Conservation (phyloP, 2,329 filamentous ascomycete species). For the Cladosporium sp. region DNA sequence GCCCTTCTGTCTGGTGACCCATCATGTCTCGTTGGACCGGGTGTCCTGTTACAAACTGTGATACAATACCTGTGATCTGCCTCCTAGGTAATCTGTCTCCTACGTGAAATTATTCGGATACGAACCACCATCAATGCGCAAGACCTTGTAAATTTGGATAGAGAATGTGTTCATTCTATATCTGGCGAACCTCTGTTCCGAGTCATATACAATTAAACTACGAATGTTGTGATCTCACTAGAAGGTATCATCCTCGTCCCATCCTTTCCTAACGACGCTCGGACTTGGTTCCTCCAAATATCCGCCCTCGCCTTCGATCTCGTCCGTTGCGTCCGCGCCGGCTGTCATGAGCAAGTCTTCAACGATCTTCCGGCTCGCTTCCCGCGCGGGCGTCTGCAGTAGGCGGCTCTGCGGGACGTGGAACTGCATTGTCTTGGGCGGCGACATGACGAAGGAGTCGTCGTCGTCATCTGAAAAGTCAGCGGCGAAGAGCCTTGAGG, state of each 20-base stretch:
- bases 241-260: constrained; percentile 46
- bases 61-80: no score
- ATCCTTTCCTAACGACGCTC: constrained; percentile 42
- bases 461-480: constrained; percentile 49
- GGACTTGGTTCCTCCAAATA: constrained; percentile 44
- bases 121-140: no score
- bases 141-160: no score
- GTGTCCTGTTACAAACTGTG: no score
- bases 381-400: constrained; percentile 75
- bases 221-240: constrained; percentile 18
- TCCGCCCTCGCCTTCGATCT: constrained; percentile 33
- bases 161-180: no score
- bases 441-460: constrained; percentile 58
- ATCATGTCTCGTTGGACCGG: no score
- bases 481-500: constrained; percentile 17
- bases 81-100: no score
- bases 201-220: no score
- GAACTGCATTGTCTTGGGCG: constrained; percentile 90
- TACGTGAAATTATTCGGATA: no score
- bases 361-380: constrained; percentile 77
- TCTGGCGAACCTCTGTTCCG: no score
- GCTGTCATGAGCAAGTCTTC: constrained; percentile 75
- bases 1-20: no score
- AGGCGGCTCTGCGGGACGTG: constrained; percentile 72
- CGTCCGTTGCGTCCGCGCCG: constrained; percentile 55